Percentiles rank a stretch among this genome's conserved stretches.
These are phyloP conservation scores for Golubevia pallescens DNA, from an alignment of 1,284 basidiomycete genomes.

Conservation along the genomic window DNA sequence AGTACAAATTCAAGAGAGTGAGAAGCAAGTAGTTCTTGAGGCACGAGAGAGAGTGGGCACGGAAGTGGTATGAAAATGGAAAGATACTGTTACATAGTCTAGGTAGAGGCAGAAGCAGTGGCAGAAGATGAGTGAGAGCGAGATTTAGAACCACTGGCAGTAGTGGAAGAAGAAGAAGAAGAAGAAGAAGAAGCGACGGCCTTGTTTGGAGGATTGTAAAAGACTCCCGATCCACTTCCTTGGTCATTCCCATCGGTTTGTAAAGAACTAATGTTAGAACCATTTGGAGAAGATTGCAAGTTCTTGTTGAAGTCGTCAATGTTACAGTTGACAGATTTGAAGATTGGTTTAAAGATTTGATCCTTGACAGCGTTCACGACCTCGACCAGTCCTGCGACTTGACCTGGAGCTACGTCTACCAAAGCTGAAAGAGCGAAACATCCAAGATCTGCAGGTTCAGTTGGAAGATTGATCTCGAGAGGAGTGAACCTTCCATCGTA, in stretches of 20 bases:
- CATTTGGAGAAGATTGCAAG: background rate
- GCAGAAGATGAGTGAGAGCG: too few relatives aligned
- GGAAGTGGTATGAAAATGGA: too few relatives aligned
- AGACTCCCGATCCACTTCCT: background rate
- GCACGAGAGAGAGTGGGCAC: too few relatives aligned
- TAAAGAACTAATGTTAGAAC: background rate
- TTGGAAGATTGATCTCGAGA: constrained; percentile 9
- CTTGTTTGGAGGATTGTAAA: background rate
- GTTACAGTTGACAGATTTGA: constrained; percentile 12
- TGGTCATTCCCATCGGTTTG: background rate
- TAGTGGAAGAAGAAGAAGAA: too few relatives aligned
- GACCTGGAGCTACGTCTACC: constrained; percentile 8
- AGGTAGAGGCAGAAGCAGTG: too few relatives aligned
- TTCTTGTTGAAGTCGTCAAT: constrained; percentile 6
- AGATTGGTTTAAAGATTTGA: constrained; percentile 8
- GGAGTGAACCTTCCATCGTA: constrained; percentile 13
- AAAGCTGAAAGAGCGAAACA: constrained; percentile 11
- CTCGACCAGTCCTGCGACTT: constrained; percentile 3
- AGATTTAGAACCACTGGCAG: too few relatives aligned
- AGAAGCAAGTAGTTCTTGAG: too few relatives aligned
- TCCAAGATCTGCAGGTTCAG: constrained; percentile 12
- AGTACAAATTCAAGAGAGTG: too few relatives aligned
- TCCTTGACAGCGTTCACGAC: constrained; percentile 11
- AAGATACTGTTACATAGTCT: too few relatives aligned
- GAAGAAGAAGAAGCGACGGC: background rate